A percentile compares a stretch with the other conserved stretches of the same genome.
phyloP scores from a whole-genome alignment of 148 eudicot species.

The Nepenthes gracilis region DNA sequence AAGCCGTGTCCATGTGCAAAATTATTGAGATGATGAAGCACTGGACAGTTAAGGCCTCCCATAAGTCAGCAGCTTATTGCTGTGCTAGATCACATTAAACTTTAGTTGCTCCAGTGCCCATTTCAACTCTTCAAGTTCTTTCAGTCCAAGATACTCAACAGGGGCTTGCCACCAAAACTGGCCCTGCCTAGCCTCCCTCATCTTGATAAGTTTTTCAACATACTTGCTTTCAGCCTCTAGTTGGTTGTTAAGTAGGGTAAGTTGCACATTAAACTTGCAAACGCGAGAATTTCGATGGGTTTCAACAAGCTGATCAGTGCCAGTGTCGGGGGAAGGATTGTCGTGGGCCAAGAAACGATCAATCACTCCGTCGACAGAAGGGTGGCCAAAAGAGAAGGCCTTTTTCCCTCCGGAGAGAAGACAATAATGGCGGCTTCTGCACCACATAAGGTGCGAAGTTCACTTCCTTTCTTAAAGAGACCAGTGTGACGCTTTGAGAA shows the following conservation, averaged over 20 bases:
- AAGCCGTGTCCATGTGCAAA: neutral
- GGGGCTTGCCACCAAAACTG: neutral
- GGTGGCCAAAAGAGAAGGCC: neutral
- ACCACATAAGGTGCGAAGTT: neutral
- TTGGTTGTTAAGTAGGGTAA: conserved; percentile 4
- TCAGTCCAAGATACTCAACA: neutral
- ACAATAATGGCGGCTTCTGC: neutral
- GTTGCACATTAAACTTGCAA: conserved; percentile 8
- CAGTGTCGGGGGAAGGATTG: neutral
- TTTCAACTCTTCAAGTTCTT: neutral
- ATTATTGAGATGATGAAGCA: neutral
- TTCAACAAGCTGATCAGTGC: neutral
- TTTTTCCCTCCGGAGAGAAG: neutral
- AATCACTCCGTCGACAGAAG: neutral
- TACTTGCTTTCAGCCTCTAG: neutral
- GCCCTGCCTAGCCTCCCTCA: neutral
- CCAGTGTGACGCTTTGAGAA: neutral
- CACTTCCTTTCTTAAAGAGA: neutral
- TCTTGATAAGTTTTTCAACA: neutral
- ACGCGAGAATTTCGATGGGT: neutral
- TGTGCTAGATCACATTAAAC: neutral
- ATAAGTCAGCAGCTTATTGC: conserved; percentile 8
- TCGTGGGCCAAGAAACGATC: neutral
- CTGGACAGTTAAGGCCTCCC: neutral
- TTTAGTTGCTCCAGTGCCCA: neutral